These are phyloP conservation scores for Micromonas pusilla DNA, from an alignment of 139 green algal genomes.

Conservation along the genomic window DNA sequence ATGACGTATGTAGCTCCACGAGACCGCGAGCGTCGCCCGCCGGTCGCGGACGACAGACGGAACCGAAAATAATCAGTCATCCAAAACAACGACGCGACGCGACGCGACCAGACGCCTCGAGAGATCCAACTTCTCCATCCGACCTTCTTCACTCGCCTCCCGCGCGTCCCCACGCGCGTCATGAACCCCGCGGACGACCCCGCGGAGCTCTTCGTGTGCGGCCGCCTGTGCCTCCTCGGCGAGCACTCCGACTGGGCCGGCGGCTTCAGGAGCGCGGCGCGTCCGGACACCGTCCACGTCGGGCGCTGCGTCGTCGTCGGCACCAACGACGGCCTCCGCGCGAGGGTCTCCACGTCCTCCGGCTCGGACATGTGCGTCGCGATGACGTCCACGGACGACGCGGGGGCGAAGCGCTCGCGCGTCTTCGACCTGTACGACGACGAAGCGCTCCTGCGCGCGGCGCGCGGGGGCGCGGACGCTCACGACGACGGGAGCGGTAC, in stretches of 20 bases:
- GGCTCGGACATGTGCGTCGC: slow-evolving; percentile 8
- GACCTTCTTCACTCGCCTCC: too few relatives aligned
- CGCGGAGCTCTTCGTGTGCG: slow-evolving; percentile 54
- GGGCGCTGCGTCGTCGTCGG: slow-evolving; percentile 55
- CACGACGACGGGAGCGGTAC: too few relatives aligned
- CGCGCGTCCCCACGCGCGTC: too few relatives aligned
- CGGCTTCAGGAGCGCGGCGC: slow-evolving; percentile 11
- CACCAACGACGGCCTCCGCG: slow-evolving; percentile 38
- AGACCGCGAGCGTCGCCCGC: too few relatives aligned
- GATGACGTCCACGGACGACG: slow-evolving; percentile 32
- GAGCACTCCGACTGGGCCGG: slow-evolving; percentile 56
- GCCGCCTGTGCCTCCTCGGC: slow-evolving; percentile 61
- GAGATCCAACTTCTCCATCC: too few relatives aligned
- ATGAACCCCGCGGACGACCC: too few relatives aligned
- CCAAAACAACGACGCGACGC: too few relatives aligned
- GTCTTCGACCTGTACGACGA: neutral
- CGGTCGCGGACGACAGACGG: too few relatives aligned
- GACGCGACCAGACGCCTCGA: too few relatives aligned
- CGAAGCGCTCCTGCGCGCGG: slow-evolving; percentile 34
- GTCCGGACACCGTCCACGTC: slow-evolving; percentile 29
- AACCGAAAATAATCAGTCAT: too few relatives aligned
- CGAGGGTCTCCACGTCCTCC: neutral
- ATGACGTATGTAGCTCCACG: too few relatives aligned
- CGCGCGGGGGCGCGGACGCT: slow-evolving; percentile 44
- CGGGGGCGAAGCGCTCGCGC: slow-evolving; percentile 11